Evolutionary conservation across 192 early-diverging fungal genomes (phyloP).

Genomic region (Paraglomus occultum): DNA sequence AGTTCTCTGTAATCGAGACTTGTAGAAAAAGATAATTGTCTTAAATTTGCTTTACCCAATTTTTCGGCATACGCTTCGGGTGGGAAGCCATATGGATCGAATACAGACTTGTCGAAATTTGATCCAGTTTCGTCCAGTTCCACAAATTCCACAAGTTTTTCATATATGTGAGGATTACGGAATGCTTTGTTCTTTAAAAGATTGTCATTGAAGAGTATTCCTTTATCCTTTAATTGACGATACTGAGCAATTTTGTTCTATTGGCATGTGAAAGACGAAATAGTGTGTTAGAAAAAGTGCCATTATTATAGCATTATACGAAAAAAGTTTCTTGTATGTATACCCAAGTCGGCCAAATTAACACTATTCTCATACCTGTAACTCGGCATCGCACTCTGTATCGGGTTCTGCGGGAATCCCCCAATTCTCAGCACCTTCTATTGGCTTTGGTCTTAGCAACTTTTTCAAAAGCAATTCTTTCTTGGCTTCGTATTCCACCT

Average conservation of each 20-base stretch:
- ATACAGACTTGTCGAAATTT: conserved; percentile 69
- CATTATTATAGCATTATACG: too few relatives aligned
- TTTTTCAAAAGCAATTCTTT: conserved; percentile 28
- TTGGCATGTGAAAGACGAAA: conserved; percentile 8
- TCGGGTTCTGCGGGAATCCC: conserved; percentile 57
- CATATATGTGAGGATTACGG: conserved; percentile 89
- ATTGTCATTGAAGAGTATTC: conserved; percentile 78
- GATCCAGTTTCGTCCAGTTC: conserved; percentile 79
- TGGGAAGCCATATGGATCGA: conserved; percentile 68
- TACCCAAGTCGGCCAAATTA: too few relatives aligned
- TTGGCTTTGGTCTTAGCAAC: conserved; percentile 46
- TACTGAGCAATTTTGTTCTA: conserved; percentile 79
- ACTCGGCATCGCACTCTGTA: conserved; percentile 55
- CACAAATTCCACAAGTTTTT: conserved; percentile 80
- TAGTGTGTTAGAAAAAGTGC: not conserved
- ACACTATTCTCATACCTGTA: conserved; percentile 50
- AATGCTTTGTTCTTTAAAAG: conserved; percentile 84
- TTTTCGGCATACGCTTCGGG: conserved; percentile 57
- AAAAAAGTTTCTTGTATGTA: not conserved
- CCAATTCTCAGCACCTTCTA: conserved; percentile 52
- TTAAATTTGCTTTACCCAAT: conserved; percentile 45
- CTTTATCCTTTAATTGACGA: conserved; percentile 58
- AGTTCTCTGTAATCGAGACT: too few relatives aligned
- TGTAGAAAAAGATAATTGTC: not conserved
- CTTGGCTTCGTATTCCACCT: not conserved